phyloP scores from a whole-genome alignment of 2,329 filamentous ascomycete species.

The Ophiocordyceps camponoti-saundersi region DNA sequence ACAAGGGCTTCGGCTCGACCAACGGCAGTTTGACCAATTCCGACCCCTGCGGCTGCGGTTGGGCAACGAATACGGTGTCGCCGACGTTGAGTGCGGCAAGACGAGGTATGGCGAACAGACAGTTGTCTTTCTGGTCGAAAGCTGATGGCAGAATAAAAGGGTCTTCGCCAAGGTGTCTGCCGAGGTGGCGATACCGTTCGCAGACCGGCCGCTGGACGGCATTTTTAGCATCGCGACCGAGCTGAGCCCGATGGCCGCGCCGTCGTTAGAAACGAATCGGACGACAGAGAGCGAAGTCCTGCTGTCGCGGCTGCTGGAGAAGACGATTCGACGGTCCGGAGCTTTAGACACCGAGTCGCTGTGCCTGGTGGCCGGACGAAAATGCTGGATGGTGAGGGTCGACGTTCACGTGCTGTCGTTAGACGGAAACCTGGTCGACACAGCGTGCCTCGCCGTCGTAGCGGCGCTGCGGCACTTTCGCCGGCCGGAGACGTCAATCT shows the following conservation, averaged over 20 bases:
- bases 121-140: not conserved
- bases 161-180: slow-evolving; percentile 74
- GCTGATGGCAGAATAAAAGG: slow-evolving; percentile 23
- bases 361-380: slow-evolving; percentile 77
- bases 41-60: slow-evolving; percentile 63
- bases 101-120: slow-evolving; percentile 44
- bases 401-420: slow-evolving; percentile 85
- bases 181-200: slow-evolving; percentile 69
- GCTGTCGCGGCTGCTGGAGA: slow-evolving; percentile 78
- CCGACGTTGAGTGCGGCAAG: slow-evolving; percentile 75
- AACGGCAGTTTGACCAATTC: slow-evolving; percentile 65
- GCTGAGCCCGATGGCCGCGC: slow-evolving; percentile 80
- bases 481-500: slow-evolving; percentile 74
- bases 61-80: slow-evolving; percentile 80
- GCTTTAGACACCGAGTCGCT: slow-evolving; percentile 92
- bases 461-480: slow-evolving; percentile 83
- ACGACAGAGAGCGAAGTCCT: slow-evolving; percentile 73
- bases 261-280: slow-evolving; percentile 73
- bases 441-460: slow-evolving; percentile 71
- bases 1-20: slow-evolving; percentile 70
- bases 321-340: slow-evolving; percentile 79
- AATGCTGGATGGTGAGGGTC: slow-evolving; percentile 81
- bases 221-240: slow-evolving; percentile 87
- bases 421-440: slow-evolving; percentile 80
- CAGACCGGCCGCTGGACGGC: slow-evolving; percentile 87